Base-by-base conservation (phyloP, 148 eudicot species). In the Nepenthes gracilis region DNA sequence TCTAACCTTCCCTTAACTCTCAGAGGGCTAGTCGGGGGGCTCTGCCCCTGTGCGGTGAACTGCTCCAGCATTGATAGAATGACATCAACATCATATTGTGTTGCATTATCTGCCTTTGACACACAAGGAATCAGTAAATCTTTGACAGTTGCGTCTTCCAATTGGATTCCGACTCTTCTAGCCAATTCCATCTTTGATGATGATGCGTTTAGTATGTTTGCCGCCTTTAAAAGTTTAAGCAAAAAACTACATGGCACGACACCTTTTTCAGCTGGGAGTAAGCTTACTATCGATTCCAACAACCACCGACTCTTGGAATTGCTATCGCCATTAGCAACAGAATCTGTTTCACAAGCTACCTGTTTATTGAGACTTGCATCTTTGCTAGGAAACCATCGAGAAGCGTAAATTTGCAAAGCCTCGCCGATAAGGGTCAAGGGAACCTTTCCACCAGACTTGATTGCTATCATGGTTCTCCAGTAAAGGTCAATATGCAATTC, bases 401-500 rank as follows among this genome's bases (percentile, higher is more conserved):
- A 80, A 13, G 95, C 95, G 43, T 86, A 90, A 37, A 81, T 76
- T 58, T 82, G 71, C 70, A 90, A 70, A 10, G 97, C 95, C 43
- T 90, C 89, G 1, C 95, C 95, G 3, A 90, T 76, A 35, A 87
- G 56, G 47, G 52, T 68, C 0, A 83, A 70, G 11, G 84, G 75
- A 2, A 85, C 77, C 23, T 69, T 77, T 62, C 87, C 85, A 38
- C 85, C 82, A 1, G 97, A 84, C 59, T 85, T 90, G 1, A 87
- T 69, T 13, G 87, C 91, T 45, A 81, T 75, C 80, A 90, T 83
- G n/a, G 77, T 75, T 57, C 95, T 79, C 91, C 95, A 83, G 57
- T 80, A 90, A 1, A 90, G 80, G 63, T 84, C 95, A 23, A 85
- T 84, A 5, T 79, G 70, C 61, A 90, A 70, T 8, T 90, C 88